Evolutionary conservation across 208 protist species (phyloP).

Genomic region (Wallacemonas sp.): DNA sequence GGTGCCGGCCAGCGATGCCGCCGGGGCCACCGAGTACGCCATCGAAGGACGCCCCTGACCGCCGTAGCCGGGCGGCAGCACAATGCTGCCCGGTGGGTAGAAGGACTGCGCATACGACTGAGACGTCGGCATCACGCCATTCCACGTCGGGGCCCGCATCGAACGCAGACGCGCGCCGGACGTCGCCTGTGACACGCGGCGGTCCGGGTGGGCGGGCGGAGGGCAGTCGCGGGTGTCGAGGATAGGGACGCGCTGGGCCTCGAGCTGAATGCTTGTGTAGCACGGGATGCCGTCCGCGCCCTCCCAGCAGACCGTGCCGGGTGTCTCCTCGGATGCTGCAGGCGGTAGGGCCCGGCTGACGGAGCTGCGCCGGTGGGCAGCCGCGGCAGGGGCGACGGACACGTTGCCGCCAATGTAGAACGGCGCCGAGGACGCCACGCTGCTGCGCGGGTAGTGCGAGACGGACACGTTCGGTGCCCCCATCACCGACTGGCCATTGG

Average conservation of each 20-base stretch:
- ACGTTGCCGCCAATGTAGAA: conserved; percentile 19
- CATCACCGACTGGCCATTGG: conserved; percentile 4
- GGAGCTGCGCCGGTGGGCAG: background rate
- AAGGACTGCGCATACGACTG: no score
- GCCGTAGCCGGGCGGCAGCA: background rate
- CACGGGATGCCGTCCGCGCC: background rate
- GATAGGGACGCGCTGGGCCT: conserved; percentile 2
- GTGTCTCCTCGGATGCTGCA: no score
- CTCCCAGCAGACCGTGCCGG: conserved; percentile 1
- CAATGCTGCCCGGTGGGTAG: background rate
- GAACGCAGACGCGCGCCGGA: background rate
- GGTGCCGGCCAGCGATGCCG: background rate
- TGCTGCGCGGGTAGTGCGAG: conserved; percentile 1
- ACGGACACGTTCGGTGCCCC: background rate
- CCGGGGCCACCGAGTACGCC: conserved; percentile 9
- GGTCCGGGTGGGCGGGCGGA: conserved; percentile 5
- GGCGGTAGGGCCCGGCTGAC: no score
- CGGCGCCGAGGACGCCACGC: conserved; percentile 1
- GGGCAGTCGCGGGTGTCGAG: conserved; percentile 13
- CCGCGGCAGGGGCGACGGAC: conserved; percentile 3
- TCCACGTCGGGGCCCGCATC: background rate
- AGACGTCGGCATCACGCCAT: background rate
- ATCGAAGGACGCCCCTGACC: background rate
- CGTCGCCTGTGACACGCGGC: background rate
- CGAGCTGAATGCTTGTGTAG: conserved; percentile 14